These are phyloP conservation scores for Exophiala phaeomuriformis DNA, from an alignment of 2,329 filamentous ascomycete species.

Conservation along the genomic window DNA sequence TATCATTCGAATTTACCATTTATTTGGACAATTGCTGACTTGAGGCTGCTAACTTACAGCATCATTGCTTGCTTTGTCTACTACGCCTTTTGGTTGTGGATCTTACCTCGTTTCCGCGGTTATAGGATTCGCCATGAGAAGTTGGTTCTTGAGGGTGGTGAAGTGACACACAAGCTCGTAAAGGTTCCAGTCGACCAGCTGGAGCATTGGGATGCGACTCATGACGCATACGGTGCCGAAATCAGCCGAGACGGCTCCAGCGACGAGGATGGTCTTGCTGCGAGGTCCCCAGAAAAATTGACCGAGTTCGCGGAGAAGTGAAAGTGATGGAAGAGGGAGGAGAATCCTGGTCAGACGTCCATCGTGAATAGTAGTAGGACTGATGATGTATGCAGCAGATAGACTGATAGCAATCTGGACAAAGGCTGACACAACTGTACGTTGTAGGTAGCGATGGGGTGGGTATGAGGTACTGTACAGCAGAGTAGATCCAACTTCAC, in stretches of 20 bases:
- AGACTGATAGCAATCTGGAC: not conserved
- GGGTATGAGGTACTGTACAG: no score
- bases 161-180: constrained; percentile 45
- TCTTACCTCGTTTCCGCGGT: constrained; percentile 47
- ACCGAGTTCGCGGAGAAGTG: not conserved
- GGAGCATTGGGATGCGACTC: constrained; percentile 50
- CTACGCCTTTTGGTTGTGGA: constrained; percentile 52
- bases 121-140: constrained; percentile 53
- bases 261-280: not conserved
- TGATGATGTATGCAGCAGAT: not conserved
- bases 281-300: not conserved
- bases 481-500: no score
- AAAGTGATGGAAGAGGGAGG: not conserved
- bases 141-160: constrained; percentile 45
- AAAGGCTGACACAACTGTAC: not conserved
- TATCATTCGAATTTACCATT: not conserved
- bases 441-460: not conserved
- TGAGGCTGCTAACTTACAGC: constrained; percentile 30
- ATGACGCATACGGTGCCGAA: constrained; percentile 43
- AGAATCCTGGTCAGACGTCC: no score
- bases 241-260: not conserved
- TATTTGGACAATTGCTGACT: constrained; percentile 2
- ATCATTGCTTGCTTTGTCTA: constrained; percentile 50
- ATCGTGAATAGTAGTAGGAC: not conserved
- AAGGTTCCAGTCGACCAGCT: constrained; percentile 49